phyloP scores from a whole-genome alignment of 2,329 filamentous ascomycete genomes.

The Colletotrichum trifolii region DNA sequence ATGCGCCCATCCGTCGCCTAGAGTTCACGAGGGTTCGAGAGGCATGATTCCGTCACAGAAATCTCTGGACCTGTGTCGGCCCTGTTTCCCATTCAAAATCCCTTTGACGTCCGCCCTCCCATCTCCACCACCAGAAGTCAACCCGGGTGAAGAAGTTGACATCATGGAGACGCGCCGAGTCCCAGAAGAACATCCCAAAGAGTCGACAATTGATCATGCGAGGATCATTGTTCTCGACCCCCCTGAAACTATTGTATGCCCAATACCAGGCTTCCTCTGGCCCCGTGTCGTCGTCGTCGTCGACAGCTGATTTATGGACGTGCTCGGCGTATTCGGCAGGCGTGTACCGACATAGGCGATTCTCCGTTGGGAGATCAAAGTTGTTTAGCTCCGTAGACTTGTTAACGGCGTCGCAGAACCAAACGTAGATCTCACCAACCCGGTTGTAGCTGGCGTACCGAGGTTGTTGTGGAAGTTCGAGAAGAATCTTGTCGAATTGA shows the following conservation, averaged over 20 bases:
- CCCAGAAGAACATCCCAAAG: constrained; percentile 33
- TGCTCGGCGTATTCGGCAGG: constrained; percentile 13
- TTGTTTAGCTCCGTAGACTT: constrained; percentile 18
- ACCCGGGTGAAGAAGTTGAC: constrained; percentile 31
- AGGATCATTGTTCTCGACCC: constrained; percentile 18
- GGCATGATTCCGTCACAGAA: background rate
- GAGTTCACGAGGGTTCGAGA: no score
- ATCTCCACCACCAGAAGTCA: constrained; percentile 30
- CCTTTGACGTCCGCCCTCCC: constrained; percentile 30
- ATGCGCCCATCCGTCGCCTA: background rate
- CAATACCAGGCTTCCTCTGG: constrained; percentile 34
- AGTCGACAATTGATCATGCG: constrained; percentile 31
- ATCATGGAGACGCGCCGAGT: constrained; percentile 23
- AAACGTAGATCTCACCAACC: constrained; percentile 27
- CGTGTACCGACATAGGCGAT: constrained; percentile 1
- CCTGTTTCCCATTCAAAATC: constrained; percentile 30
- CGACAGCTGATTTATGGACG: constrained; percentile 13
- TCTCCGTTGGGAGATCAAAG: constrained; percentile 8
- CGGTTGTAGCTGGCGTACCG: constrained; percentile 30
- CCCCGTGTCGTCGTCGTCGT: constrained; percentile 21
- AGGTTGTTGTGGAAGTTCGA: constrained; percentile 21
- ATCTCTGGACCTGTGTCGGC: background rate
- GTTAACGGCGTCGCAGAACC: constrained; percentile 29
- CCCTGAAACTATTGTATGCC: constrained; percentile 26
- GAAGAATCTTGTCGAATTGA: constrained; percentile 22